phyloP scores from a whole-genome alignment of 345 rosid species.

The Microcos paniculata region DNA sequence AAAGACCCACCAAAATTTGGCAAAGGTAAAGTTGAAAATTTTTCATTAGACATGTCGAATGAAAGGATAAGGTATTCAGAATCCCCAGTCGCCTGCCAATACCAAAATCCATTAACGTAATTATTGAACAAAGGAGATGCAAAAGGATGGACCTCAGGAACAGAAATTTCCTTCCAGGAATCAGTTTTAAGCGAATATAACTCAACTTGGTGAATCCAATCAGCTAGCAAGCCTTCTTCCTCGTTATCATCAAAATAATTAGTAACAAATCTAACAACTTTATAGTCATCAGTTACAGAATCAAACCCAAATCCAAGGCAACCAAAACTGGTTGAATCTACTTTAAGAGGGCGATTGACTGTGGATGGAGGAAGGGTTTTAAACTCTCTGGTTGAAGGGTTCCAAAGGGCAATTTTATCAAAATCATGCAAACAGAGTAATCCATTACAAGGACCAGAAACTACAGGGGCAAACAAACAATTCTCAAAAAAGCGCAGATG shows the following conservation, averaged over 20 bases:
- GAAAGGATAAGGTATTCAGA: background rate
- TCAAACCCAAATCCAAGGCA: background rate
- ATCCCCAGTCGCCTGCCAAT: background rate
- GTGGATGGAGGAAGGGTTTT: background rate
- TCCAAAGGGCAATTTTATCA: conserved; percentile 3
- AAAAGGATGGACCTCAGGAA: background rate
- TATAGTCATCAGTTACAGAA: background rate
- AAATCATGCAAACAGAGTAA: background rate
- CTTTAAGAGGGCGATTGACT: background rate
- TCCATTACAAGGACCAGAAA: conserved; percentile 15
- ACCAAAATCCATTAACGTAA: background rate
- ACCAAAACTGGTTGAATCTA: background rate
- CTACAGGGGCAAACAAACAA: background rate
- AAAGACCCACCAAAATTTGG: background rate
- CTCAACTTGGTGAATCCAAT: background rate
- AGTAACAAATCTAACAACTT: background rate
- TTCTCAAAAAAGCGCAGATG: background rate
- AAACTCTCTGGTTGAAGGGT: conserved; percentile 3
- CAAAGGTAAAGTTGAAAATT: background rate
- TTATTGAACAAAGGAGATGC: background rate
- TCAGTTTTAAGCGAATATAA: background rate
- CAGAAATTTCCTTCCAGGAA: conserved; percentile 13
- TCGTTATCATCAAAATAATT: background rate
- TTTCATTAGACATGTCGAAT: conserved; percentile 8
- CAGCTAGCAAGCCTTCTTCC: background rate